These are phyloP conservation scores for Quercus gilva DNA, from an alignment of 306 rosid genomes.

Conservation along the genomic window DNA sequence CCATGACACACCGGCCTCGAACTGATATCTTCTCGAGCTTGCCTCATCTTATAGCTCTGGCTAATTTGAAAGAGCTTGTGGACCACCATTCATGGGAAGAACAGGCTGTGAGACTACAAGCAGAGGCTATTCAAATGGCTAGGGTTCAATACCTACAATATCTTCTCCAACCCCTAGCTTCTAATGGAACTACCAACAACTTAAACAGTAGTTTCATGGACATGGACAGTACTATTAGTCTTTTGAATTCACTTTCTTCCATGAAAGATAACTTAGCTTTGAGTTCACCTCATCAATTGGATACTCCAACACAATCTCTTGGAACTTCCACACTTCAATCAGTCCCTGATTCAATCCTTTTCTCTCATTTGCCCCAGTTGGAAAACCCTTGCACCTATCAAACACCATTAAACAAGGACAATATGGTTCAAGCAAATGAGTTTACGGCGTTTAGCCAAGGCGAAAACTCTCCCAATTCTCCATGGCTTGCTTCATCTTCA, in stretches of 20 bases:
- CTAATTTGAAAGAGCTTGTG: conserved; percentile 55
- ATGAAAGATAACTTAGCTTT: conserved; percentile 14
- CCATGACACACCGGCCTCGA: conserved; percentile 64
- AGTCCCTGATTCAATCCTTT: conserved; percentile 30
- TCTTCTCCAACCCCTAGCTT: conserved; percentile 39
- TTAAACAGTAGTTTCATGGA: conserved; percentile 13
- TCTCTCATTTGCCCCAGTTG: conserved; percentile 57
- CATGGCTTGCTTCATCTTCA: conserved; percentile 52
- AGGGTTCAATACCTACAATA: conserved; percentile 49
- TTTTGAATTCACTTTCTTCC: conserved; percentile 32
- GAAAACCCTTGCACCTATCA: conserved; percentile 22
- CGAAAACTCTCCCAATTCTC: conserved; percentile 34
- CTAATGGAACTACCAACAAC: conserved; percentile 18
- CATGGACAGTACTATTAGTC: conserved; percentile 31
- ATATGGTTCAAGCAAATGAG: conserved; percentile 22
- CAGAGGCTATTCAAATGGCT: conserved; percentile 60
- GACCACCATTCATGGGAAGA: conserved; percentile 52
- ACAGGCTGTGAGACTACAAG: conserved; percentile 45
- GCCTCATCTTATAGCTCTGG: conserved; percentile 64
- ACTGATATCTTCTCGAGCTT: conserved; percentile 61
- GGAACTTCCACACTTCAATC: conserved; percentile 18
- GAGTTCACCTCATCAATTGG: conserved; percentile 16
- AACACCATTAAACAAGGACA: conserved; percentile 1
- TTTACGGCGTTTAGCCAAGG: conserved; percentile 15
- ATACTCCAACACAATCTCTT: conserved; percentile 21